Base-by-base conservation (phyloP, 108 stramenopile species). In the Chaetoceros tenuissimus region DNA sequence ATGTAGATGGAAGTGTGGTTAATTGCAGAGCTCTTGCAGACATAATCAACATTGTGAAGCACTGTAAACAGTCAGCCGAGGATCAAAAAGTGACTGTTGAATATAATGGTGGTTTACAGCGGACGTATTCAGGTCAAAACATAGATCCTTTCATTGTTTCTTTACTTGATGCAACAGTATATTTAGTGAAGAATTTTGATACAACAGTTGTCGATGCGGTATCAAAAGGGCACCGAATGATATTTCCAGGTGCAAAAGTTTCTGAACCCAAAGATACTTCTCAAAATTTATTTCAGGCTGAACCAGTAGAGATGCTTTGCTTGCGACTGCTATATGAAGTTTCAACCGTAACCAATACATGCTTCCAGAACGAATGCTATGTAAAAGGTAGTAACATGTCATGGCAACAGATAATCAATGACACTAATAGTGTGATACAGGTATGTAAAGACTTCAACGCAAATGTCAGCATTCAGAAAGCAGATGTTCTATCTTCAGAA, bases 391-490 rank as follows among this genome's bases (percentile, higher is more conserved):
- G 27, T n/a, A n/a, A n/a, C 48, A 28, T 46, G 48, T 28, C 20
- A 24, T 3, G 34, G 5, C 34, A 43, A 31, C 24, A 16, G 48
- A 57, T 74, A 17, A 60, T 74, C 31, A 62, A 79, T 26, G 75
- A 80, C 51, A 71, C 72, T 46, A 60, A 58, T 1, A 58, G 47
- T 22, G 65, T 77, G 1, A 46, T 79, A 7, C 75, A 79, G 40
- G 56, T 69, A 19, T 80, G 79, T 62, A 71, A 69, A 22, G 79
- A 77, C 50, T 85, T 85, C 68, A 80, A 78, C 66, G 73, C 79
- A 2, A 85, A 73, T 54, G 76, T 85, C n/a, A 57, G 34, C 34
- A 10, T 66, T 29, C 74, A 74, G 3, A 64, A 62, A 0, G 73
- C 59, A 24, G 76, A 73, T 25, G 78, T 73, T 10, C 40, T 80